These are phyloP conservation scores for Nakataea oryzae DNA, from an alignment of 2,329 filamentous ascomycete genomes.

Conservation along the genomic window DNA sequence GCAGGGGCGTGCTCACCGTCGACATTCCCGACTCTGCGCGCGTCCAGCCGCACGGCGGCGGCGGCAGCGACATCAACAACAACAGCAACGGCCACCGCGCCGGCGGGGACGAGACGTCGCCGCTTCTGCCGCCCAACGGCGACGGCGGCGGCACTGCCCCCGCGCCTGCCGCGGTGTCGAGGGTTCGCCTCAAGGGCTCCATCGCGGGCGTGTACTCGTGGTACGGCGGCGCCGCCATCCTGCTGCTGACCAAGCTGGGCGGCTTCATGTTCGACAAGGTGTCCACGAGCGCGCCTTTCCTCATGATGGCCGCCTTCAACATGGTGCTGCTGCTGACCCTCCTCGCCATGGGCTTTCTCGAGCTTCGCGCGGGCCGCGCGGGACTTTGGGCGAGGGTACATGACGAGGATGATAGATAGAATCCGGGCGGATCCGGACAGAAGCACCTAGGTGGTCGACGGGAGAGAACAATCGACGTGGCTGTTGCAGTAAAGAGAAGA, in stretches of 20 bases:
- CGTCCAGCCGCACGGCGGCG: conserved; percentile 10
- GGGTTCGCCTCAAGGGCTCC: conserved; percentile 70
- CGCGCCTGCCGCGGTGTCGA: conserved; percentile 23
- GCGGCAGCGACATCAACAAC: conserved; percentile 4
- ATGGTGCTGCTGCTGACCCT: conserved; percentile 53
- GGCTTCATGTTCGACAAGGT: conserved; percentile 74
- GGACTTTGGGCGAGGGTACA: no score
- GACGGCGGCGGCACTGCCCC: neutral
- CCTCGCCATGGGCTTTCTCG: conserved; percentile 40
- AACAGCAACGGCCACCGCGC: conserved; percentile 8
- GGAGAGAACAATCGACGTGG: neutral
- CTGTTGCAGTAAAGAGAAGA: neutral
- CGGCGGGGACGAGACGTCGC: conserved; percentile 24
- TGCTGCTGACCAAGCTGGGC: conserved; percentile 84
- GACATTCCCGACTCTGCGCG: conserved; percentile 28
- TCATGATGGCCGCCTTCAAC: conserved; percentile 89
- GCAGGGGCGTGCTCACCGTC: conserved; percentile 60
- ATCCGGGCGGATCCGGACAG: no score
- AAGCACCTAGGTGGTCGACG: no score
- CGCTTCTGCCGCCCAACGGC: conserved; percentile 23
- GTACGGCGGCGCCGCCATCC: conserved; percentile 79
- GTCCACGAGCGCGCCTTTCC: conserved; percentile 74
- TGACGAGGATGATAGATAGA: neutral
- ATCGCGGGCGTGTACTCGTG: conserved; percentile 93
- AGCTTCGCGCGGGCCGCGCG: no score